phyloP scores from a whole-genome alignment of 768 basidiomycete genomes.

The Lactifluus subvellereus region DNA sequence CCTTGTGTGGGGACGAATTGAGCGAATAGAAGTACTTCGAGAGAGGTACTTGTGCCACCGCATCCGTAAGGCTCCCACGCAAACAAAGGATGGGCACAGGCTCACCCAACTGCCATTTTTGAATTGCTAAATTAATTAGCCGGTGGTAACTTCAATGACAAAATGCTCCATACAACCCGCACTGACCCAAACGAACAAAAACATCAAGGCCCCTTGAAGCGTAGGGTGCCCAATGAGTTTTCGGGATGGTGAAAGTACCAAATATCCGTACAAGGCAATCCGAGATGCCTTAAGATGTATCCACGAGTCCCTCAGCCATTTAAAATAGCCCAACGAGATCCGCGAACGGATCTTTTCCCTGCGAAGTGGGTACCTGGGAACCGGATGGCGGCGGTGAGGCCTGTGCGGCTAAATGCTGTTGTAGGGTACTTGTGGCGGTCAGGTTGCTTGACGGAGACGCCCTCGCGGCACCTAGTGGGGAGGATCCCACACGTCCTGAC shows the following conservation, averaged over 20 bases:
- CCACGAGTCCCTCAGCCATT: conserved; percentile 5
- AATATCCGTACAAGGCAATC: not conserved
- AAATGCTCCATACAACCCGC: not conserved
- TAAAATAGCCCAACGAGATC: conserved; percentile 75
- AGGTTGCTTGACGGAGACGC: conserved; percentile 5
- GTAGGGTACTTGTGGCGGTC: conserved; percentile 5
- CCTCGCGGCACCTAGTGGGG: conserved; percentile 1
- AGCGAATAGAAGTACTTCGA: conserved; percentile 1
- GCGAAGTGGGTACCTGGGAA: conserved; percentile 29
- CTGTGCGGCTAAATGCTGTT: conserved; percentile 17
- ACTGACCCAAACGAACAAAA: not conserved
- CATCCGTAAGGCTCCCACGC: not conserved
- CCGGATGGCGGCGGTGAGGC: conserved; percentile 14
- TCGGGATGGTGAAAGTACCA: conserved; percentile 4
- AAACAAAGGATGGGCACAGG: not conserved
- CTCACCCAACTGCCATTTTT: not conserved
- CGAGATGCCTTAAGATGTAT: not conserved
- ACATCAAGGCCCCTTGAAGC: conserved; percentile 1
- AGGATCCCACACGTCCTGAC: conserved; percentile 11
- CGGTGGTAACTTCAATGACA: not conserved
- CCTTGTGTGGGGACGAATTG: not conserved
- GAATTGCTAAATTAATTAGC: not conserved
- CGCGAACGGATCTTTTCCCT: conserved; percentile 77
- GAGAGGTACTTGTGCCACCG: not conserved
- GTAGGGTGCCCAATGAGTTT: conserved; percentile 1